These are phyloP conservation scores for Circinella minor DNA, from an alignment of 371 early-diverging fungal species.

Conservation along the genomic window DNA sequence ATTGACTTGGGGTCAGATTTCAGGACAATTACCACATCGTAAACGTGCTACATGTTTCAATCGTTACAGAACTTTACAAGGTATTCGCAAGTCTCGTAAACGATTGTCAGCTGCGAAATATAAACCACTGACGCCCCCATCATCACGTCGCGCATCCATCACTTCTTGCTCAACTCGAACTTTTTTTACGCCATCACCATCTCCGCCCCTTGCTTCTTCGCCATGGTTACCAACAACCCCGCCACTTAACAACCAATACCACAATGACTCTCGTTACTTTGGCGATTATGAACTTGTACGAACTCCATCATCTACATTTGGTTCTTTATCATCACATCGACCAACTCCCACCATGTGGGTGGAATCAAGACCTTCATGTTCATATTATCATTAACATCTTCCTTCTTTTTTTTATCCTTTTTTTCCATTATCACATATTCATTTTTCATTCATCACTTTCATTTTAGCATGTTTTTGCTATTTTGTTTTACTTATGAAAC, in stretches of 20 bases:
- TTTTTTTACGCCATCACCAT: constrained; percentile 13
- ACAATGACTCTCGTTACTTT: neutral
- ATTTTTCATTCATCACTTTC: constrained; percentile 5
- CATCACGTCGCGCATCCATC: constrained; percentile 19
- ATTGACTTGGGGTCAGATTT: constrained; percentile 54
- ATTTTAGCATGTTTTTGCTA: neutral
- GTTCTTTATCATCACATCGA: neutral
- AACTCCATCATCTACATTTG: neutral
- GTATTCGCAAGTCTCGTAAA: constrained; percentile 53
- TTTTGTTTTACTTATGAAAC: constrained; percentile 2
- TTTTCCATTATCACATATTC: neutral
- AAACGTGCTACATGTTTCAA: constrained; percentile 58
- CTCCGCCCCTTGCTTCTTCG: constrained; percentile 15
- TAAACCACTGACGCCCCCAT: constrained; percentile 16
- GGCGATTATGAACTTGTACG: constrained; percentile 8
- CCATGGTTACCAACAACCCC: constrained; percentile 16
- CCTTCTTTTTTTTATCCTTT: neutral
- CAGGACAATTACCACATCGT: constrained; percentile 43
- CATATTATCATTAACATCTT: neutral
- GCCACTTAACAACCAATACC: neutral
- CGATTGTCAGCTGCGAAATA: constrained; percentile 7
- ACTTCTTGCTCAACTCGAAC: constrained; percentile 18
- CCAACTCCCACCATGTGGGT: neutral
- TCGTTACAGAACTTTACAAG: constrained; percentile 49
- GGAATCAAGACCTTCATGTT: neutral